Evolutionary conservation across 148 eudicot species (phyloP).

Genomic region (Chenopodium quinoa): DNA sequence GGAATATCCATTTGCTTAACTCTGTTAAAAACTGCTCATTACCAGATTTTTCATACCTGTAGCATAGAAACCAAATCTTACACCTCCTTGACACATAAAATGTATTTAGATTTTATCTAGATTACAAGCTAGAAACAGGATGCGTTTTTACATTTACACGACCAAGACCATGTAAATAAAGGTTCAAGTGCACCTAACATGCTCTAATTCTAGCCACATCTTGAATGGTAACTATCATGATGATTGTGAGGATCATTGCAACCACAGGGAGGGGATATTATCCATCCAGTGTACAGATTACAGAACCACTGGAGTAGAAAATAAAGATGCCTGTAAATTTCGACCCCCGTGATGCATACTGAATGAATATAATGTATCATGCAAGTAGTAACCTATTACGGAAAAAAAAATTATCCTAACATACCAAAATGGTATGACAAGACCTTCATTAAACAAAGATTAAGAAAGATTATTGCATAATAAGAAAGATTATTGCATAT

Average conservation of each 20-base stretch:
- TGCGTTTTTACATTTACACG: background rate
- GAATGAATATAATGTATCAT: no score
- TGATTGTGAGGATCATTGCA: background rate
- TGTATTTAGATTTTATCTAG: background rate
- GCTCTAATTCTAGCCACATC: background rate
- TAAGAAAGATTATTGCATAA: background rate
- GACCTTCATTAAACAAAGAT: background rate
- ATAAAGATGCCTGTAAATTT: background rate
- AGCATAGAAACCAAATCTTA: background rate
- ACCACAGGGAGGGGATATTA: background rate
- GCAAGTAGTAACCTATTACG: no score
- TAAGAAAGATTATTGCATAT: no score
- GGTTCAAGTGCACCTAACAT: background rate
- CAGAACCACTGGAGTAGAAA: background rate
- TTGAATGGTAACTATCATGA: background rate
- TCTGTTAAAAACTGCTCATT: slow-evolving; percentile 76
- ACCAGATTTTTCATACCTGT: slow-evolving; percentile 57
- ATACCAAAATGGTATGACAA: background rate
- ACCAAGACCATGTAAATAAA: slow-evolving; percentile 10
- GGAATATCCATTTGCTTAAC: slow-evolving; percentile 90
- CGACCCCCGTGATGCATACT: background rate
- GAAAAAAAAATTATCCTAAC: background rate
- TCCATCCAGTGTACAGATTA: background rate
- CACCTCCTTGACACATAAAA: background rate
- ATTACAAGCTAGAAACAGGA: slow-evolving; percentile 1